Base-by-base conservation (phyloP, 306 rosid genomes). In the Albizia julibrissin region DNA sequence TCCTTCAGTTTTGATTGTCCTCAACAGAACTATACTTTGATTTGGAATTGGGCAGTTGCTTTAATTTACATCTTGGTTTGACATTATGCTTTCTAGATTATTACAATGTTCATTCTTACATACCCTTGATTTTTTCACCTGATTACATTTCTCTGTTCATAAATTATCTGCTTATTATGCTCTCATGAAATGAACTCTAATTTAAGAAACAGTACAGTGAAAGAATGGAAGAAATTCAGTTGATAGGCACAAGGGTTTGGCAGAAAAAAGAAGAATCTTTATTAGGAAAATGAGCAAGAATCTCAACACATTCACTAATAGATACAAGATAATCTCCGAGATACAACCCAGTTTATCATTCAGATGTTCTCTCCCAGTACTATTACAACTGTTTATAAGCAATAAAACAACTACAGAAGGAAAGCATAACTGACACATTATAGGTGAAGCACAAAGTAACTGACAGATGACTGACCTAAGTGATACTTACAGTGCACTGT, bases 1-100 rank as follows among this genome's bases (percentile, higher is more conserved):
- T 58, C 34, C 70, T 56, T 58, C 39, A 15, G 67, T 71, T 61
- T 56, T 65, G 22, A 56, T 56, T 49, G 21, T 15, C 76, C 10
- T 72, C 52, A 40, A 56, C 31, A 44, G 64, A 80, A 56, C 33
- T n/a, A 29, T 50, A 68, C 31, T 8, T 69, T 42, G 61, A 19
- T 40, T 31, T 31, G 68, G 68, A 62, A 65, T 29, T 65, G 15
- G 29, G 34, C 21, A 4, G 42, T 73, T 68, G 58, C 46, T 56
- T 43, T 68, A 31, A 52, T 54, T 43, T 43, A 64, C 64, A 47
- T 62, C 54, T 37, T 66, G 33, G 74, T 64, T 29, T 75, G 59
- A 16, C 43, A 40, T 79, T 11, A 47, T 47, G 46, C 75, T 75
- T 19, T 69, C 61, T 54, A 16, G 34, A 83, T 65, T 76, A 47